A percentile compares a stretch with the other conserved stretches of the same genome.
Evolutionary conservation across 169 alveolate genomes (phyloP).

Genomic region (Cryptosporidium felis): DNA sequence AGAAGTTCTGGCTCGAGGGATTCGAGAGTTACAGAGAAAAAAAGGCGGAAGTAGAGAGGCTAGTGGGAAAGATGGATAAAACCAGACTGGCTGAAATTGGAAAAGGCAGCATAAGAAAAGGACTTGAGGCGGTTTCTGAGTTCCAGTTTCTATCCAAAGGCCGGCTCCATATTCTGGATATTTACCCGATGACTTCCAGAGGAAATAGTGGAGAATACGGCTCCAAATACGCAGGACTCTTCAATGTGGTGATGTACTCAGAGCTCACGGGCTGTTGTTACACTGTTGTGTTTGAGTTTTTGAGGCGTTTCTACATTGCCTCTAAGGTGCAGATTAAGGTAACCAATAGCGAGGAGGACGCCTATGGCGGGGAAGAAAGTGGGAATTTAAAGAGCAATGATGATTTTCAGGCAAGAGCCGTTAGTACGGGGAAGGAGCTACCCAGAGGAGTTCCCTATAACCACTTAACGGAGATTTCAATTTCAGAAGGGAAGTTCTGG

Average conservation of each 20-base stretch:
- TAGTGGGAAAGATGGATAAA: neutral
- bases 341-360: neutral
- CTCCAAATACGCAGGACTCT: neutral
- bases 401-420: neutral
- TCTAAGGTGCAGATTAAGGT: slow-evolving; percentile 18
- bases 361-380: slow-evolving; percentile 12
- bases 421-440: slow-evolving; percentile 38
- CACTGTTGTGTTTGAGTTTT: slow-evolving; percentile 31
- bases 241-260: slow-evolving; percentile 34
- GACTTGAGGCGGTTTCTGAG: slow-evolving; percentile 15
- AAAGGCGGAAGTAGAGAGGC: neutral
- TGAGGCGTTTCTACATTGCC: slow-evolving; percentile 48
- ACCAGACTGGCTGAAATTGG: neutral
- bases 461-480: slow-evolving; percentile 39
- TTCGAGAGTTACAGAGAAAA: neutral
- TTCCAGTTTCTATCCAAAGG: slow-evolving; percentile 24
- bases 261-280: slow-evolving; percentile 10
- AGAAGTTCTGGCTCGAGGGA: slow-evolving; percentile 30
- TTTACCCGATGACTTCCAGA: slow-evolving; percentile 2
- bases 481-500: slow-evolving; percentile 45
- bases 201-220: neutral
- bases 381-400: too few relatives aligned
- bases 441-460: slow-evolving; percentile 66
- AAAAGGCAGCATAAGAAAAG: neutral
- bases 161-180: slow-evolving; percentile 29